Percentiles rank a stretch among this genome's conserved stretches.
Conservation (phyloP, 108 stramenopile species). For the Pseudonitzschia pungens region DNA sequence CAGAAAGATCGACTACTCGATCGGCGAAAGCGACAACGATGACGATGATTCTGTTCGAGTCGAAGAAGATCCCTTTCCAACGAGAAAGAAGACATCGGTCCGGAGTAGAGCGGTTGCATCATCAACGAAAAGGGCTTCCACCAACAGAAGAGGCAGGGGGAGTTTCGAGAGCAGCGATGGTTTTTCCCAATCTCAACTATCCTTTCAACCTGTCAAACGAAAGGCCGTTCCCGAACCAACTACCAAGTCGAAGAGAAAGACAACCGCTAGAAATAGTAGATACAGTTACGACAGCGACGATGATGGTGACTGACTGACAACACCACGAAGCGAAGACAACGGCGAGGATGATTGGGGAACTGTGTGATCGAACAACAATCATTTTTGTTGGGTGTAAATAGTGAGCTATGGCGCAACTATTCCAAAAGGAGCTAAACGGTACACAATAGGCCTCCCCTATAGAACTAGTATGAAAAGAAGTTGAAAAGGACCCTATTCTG, state of each 20-base stretch:
- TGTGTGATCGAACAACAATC: not conserved
- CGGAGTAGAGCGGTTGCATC: slow-evolving; percentile 15
- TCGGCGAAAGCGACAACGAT: slow-evolving; percentile 13
- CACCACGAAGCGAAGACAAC: not conserved
- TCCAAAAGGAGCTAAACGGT: too few relatives aligned
- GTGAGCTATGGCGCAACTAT: not conserved
- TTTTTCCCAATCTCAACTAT: slow-evolving; percentile 33
- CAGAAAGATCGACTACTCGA: slow-evolving; percentile 4
- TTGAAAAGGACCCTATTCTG: too few relatives aligned
- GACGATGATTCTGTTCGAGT: slow-evolving; percentile 2
- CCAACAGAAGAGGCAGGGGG: not conserved
- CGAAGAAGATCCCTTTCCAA: slow-evolving; percentile 13
- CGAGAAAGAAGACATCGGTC: slow-evolving; percentile 5
- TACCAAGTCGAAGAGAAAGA: not conserved
- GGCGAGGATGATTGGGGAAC: slow-evolving; percentile 20
- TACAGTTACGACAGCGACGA: slow-evolving; percentile 6
- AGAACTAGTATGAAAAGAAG: too few relatives aligned
- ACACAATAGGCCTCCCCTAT: too few relatives aligned
- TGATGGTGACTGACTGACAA: not conserved
- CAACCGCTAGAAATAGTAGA: not conserved
- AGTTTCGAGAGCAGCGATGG: not conserved
- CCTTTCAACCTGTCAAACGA: slow-evolving; percentile 23
- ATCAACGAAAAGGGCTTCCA: not conserved
- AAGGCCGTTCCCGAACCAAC: not conserved
- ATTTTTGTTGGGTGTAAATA: too few relatives aligned